phyloP scores from a whole-genome alignment of 805 yeast genomes.

The Phaffomyces antillensis region DNA sequence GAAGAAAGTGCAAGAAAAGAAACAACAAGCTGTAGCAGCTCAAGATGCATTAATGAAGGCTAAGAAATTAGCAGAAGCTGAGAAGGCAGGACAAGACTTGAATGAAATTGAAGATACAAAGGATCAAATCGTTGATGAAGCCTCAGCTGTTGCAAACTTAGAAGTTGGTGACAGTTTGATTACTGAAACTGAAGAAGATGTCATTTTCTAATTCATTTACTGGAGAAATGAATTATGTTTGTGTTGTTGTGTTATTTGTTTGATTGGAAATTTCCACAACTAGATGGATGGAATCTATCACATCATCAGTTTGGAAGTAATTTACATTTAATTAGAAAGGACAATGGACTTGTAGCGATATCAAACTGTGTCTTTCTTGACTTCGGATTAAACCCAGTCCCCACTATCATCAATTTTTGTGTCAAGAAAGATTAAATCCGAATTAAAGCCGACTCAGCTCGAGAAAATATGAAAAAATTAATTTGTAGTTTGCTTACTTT shows the following conservation, averaged over 20 bases:
- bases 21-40: conserved; percentile 21
- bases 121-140: conserved; percentile 9
- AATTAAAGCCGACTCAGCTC: too few species aligned
- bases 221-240: background rate
- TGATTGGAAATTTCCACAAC: too few species aligned
- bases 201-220: conserved; percentile 29
- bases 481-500: background rate
- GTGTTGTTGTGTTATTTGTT: background rate
- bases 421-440: too few species aligned
- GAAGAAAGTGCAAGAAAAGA: conserved; percentile 61
- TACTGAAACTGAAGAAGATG: conserved; percentile 38
- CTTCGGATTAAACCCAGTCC: too few species aligned
- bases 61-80: conserved; percentile 23
- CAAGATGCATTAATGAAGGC: conserved; percentile 26
- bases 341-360: too few species aligned
- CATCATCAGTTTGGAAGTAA: too few species aligned
- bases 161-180: conserved; percentile 21
- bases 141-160: conserved; percentile 5
- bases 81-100: conserved; percentile 21
- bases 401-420: too few species aligned
- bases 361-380: too few species aligned
- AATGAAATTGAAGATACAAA: conserved; percentile 14
- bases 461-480: background rate
- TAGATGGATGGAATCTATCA: too few species aligned
- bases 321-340: too few species aligned